A percentile compares a stretch with the other conserved stretches of the same genome.
Conservation (phyloP, 768 basidiomycete genomes). For the Pulveroboletus sp. region DNA sequence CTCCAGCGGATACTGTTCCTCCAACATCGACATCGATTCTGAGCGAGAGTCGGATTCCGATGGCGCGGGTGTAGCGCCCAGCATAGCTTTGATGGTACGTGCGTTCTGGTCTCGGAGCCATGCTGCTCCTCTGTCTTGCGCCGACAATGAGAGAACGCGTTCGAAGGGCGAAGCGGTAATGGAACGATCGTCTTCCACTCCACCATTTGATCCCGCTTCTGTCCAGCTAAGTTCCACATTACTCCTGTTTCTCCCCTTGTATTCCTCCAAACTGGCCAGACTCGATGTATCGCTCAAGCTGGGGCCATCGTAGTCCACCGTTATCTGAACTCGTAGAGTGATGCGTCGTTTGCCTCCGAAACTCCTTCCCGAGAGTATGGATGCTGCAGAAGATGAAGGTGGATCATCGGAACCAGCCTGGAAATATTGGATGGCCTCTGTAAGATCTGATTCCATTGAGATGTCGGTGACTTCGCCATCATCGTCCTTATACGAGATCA, state of each 20-base stretch:
- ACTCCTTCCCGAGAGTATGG: constrained; percentile 65
- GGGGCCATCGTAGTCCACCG: constrained; percentile 88
- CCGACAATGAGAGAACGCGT: constrained; percentile 40
- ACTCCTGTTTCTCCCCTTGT: constrained; percentile 56
- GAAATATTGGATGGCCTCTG: constrained; percentile 88
- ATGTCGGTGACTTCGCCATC: constrained; percentile 78
- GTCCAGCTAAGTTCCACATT: constrained; percentile 43
- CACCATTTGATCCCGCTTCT: constrained; percentile 41
- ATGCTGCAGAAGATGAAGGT: constrained; percentile 68
- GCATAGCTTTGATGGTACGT: constrained; percentile 57
- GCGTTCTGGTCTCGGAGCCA: constrained; percentile 85
- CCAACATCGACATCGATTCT: constrained; percentile 30
- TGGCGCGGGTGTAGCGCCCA: constrained; percentile 55
- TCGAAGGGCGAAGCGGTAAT: constrained; percentile 42
- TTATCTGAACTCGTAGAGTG: constrained; percentile 71
- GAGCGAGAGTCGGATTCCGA: constrained; percentile 55
- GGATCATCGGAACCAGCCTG: constrained; percentile 71
- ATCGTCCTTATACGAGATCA: constrained; percentile 83
- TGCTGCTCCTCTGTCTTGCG: constrained; percentile 65
- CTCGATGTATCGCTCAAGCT: constrained; percentile 89
- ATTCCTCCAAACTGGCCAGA: constrained; percentile 75
- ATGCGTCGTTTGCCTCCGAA: constrained; percentile 71
- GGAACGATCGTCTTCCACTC: constrained; percentile 56
- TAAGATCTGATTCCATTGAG: constrained; percentile 66
- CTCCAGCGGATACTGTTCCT: constrained; percentile 36